Evolutionary conservation across 148 eudicot species (phyloP), one percentile per base, ranked within the genome.

Genomic region (Rheum nobile): DNA sequence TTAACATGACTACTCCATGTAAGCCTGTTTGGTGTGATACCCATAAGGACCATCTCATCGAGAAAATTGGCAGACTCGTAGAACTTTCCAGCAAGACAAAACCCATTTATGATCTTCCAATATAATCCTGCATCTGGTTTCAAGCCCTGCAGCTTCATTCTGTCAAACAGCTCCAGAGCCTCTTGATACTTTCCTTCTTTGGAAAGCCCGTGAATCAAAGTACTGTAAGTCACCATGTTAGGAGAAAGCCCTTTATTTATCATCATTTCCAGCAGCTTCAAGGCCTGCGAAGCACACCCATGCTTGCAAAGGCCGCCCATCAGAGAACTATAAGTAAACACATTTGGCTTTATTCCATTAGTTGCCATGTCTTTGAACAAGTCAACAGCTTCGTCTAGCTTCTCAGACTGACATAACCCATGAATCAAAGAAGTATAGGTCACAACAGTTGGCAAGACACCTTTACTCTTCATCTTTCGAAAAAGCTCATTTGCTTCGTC

Each of bases 111-210:
- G 19, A 95, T 80, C 79, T 92, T 95, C 72, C 81, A 83, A 77
- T 95, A 90, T 63, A 95, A 82, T 28, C 88, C 90, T 1, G 86
- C 99, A 79, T 90, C 99, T 13, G 99, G 99, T 76, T 92, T 95
- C 80, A 88, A 78, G 50, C 96, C 92, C 76, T 89, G 94, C 44
- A 92, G 85, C 82, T 95, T 95, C 92, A 95, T 92, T 81, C 92
- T 83, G 78, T 95, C 97, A 74, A 87, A 83, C 75, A 92, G 83
- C 74, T 87, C 86, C 50, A 90, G 28, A 68, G 92, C 91, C 71
- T 87, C 90, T 44, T 74, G 73, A 70, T 86, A 34, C 72, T 85
- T 85, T 41, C 86, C 88, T 78, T 95, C 97, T 81, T 80, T 88
- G 82, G 91, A 95, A 38, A 95, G 86, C 69, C 99, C 99, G 70